phyloP scores from a whole-genome alignment of 106 monocot species.

The Apostasia shenzhenica region DNA sequence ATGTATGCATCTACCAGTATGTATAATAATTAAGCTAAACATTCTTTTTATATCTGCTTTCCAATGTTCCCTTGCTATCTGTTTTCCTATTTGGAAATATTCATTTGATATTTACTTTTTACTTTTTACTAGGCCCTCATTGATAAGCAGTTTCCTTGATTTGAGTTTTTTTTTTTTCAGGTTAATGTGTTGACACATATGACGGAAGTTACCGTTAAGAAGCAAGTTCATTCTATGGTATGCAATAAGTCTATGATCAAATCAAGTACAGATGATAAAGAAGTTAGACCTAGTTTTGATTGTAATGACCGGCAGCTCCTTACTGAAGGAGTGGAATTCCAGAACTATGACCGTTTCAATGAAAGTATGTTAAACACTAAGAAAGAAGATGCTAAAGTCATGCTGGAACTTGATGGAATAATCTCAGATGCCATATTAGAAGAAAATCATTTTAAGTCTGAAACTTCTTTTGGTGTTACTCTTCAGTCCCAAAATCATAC shows the following conservation, averaged over 20 bases:
- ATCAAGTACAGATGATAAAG: not conserved
- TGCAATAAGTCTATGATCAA: conserved; percentile 10
- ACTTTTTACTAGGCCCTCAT: too few species aligned
- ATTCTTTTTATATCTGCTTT: not conserved
- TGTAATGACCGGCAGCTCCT: not conserved
- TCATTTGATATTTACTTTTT: not conserved
- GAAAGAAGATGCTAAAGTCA: not conserved
- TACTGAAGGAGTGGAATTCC: not conserved
- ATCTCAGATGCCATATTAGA: not conserved
- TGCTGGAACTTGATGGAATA: not conserved
- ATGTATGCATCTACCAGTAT: too few species aligned
- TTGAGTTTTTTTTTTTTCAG: conserved; percentile 9
- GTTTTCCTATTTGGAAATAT: not conserved
- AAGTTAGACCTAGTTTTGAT: not conserved
- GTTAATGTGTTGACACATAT: conserved; percentile 46
- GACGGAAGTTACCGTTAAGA: conserved; percentile 13
- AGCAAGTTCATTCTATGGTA: conserved; percentile 7
- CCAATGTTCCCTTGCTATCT: not conserved
- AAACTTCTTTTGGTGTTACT: too few species aligned
- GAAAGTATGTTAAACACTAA: too few species aligned
- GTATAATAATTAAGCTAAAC: too few species aligned
- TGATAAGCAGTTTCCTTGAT: not conserved
- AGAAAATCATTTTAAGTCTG: not conserved
- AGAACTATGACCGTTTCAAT: not conserved
- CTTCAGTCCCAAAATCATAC: too few species aligned